These are phyloP conservation scores for Cephaloascus fragrans DNA, from an alignment of 805 yeast genomes.

Conservation along the genomic window DNA sequence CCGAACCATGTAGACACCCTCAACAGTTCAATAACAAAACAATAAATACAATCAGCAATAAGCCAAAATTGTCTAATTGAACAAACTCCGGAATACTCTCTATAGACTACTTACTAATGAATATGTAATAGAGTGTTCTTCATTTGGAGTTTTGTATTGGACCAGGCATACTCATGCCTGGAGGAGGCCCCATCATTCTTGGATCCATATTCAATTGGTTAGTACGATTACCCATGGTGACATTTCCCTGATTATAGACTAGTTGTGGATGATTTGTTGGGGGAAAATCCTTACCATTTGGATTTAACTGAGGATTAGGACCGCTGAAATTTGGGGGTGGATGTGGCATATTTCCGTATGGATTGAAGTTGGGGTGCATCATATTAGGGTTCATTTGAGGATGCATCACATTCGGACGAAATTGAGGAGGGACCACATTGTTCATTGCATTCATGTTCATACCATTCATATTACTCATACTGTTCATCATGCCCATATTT, in stretches of 20 bases:
- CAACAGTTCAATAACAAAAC: too few relatives aligned
- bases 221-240: background rate
- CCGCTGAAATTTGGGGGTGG: background rate
- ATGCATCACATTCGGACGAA: background rate
- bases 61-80: too few relatives aligned
- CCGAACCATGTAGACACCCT: too few relatives aligned
- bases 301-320: background rate
- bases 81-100: too few relatives aligned
- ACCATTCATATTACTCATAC: background rate
- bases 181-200: background rate
- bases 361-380: background rate
- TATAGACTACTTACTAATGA: too few relatives aligned
- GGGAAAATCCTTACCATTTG: background rate
- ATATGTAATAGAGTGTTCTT: too few relatives aligned
- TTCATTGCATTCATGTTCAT: background rate
- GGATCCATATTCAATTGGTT: background rate
- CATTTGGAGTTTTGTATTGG: constrained; percentile 4
- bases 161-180: background rate
- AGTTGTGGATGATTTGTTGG: background rate
- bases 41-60: too few relatives aligned
- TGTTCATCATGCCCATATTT: background rate
- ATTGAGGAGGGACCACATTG: background rate
- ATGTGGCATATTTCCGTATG: background rate
- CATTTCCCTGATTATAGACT: background rate
- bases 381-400: background rate